These are phyloP conservation scores for Phascolomyces articulosus DNA, from an alignment of 371 early-diverging fungal genomes.

Conservation along the genomic window DNA sequence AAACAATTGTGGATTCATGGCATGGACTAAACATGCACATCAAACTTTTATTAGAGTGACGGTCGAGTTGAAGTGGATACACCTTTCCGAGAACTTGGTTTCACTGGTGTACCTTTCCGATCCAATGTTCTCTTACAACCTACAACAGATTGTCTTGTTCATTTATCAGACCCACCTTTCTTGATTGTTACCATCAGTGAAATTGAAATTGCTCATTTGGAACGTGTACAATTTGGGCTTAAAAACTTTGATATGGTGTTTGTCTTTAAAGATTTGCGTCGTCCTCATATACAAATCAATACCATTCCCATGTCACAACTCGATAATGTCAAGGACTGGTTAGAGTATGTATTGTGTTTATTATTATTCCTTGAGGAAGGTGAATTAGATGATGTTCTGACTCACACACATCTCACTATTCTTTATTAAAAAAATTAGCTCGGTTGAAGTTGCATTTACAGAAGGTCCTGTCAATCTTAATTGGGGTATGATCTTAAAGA, in stretches of 20 bases:
- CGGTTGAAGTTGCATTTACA: constrained; percentile 94
- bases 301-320: constrained; percentile 95
- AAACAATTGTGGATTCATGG: neutral
- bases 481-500: constrained; percentile 99
- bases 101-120: constrained; percentile 96
- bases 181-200: constrained; percentile 93
- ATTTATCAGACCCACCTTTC: constrained; percentile 97
- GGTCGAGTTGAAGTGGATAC: constrained; percentile 90
- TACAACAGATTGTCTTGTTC: constrained; percentile 97
- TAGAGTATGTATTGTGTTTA: constrained; percentile 72
- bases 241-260: constrained; percentile 99
- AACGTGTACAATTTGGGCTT: constrained; percentile 97
- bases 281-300: constrained; percentile 94
- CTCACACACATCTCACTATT: neutral
- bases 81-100: constrained; percentile 95
- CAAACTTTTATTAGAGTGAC: constrained; percentile 71
- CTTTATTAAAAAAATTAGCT: constrained; percentile 55
- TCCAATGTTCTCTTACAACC: constrained; percentile 96
- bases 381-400: neutral
- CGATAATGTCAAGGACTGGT: constrained; percentile 97
- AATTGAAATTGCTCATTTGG: constrained; percentile 98
- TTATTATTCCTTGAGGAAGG: neutral
- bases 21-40: neutral
- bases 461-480: constrained; percentile 98
- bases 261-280: constrained; percentile 95